Percentiles rank a stretch among this genome's conserved stretches.
These are phyloP conservation scores for Silene uniflora DNA, from an alignment of 148 eudicot species.

Conservation along the genomic window DNA sequence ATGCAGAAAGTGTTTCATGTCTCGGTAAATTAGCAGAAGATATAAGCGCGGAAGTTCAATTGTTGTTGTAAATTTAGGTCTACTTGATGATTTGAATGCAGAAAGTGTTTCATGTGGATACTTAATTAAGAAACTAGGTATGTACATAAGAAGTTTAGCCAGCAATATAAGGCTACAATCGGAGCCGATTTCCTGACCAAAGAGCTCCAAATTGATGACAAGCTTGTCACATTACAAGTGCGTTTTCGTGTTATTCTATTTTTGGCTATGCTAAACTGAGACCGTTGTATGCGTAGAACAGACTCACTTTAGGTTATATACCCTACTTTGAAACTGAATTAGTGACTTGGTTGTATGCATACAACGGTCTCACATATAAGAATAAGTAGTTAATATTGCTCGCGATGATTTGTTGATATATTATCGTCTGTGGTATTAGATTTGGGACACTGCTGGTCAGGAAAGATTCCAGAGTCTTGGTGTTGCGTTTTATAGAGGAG, in stretches of 20 bases:
- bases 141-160: conserved; percentile 62
- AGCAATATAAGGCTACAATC: conserved; percentile 77
- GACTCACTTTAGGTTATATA: too few relatives aligned
- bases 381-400: too few relatives aligned
- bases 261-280: not conserved
- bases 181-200: conserved; percentile 85
- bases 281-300: too few relatives aligned
- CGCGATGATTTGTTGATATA: not conserved
- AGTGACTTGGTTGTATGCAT: too few relatives aligned
- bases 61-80: not conserved
- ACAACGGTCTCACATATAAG: too few relatives aligned
- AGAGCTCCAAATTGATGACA: conserved; percentile 65
- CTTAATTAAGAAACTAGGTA: conserved; percentile 44
- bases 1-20: not conserved
- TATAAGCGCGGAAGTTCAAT: too few relatives aligned
- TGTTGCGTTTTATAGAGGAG: conserved; percentile 55
- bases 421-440: conserved; percentile 23
- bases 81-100: not conserved
- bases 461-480: conserved; percentile 64
- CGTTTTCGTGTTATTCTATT: conserved; percentile 1
- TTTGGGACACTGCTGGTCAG: conserved; percentile 73
- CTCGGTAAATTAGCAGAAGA: too few relatives aligned
- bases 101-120: not conserved
- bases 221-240: conserved; percentile 60
- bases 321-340: too few relatives aligned